Evolutionary conservation across 768 basidiomycete genomes (phyloP).

Genomic region (Tricholoma hemisulphureum): DNA sequence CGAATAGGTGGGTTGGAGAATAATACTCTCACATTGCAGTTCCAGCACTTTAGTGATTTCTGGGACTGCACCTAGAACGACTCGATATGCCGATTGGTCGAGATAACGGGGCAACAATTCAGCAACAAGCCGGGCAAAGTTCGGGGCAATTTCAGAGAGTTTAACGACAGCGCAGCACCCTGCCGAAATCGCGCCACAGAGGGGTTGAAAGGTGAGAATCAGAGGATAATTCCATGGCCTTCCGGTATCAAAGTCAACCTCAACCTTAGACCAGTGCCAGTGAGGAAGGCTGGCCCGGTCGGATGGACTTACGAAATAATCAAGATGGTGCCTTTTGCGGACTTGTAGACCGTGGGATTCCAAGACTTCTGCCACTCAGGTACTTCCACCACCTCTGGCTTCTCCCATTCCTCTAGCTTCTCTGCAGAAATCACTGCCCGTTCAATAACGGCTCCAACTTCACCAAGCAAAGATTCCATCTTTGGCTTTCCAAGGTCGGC

Average conservation of each 20-base stretch:
- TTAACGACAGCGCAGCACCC: constrained; percentile 71
- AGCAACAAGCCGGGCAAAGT: constrained; percentile 48
- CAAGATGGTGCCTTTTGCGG: constrained; percentile 60
- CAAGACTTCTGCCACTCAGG: constrained; percentile 47
- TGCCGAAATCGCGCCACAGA: constrained; percentile 71
- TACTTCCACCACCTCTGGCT: constrained; percentile 39
- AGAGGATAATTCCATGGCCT: constrained; percentile 73
- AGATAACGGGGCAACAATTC: constrained; percentile 52
- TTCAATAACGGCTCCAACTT: constrained; percentile 45
- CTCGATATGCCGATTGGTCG: constrained; percentile 46
- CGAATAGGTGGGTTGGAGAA: background rate
- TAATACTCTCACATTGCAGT: constrained; percentile 36
- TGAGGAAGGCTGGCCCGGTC: constrained; percentile 19
- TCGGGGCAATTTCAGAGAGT: constrained; percentile 59
- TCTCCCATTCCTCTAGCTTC: constrained; percentile 58
- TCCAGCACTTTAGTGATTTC: constrained; percentile 55
- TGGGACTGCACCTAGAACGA: constrained; percentile 58
- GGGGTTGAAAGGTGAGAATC: constrained; percentile 53
- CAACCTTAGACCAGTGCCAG: no score
- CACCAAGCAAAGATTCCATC: constrained; percentile 39
- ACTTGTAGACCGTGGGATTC: constrained; percentile 52
- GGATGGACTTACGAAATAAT: constrained; percentile 52
- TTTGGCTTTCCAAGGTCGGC: constrained; percentile 52
- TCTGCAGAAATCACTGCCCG: constrained; percentile 43
- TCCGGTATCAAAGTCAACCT: constrained; percentile 11